These are phyloP conservation scores for Zygoascus sp. DNA, from an alignment of 1,139 yeast genomes.

Conservation along the genomic window DNA sequence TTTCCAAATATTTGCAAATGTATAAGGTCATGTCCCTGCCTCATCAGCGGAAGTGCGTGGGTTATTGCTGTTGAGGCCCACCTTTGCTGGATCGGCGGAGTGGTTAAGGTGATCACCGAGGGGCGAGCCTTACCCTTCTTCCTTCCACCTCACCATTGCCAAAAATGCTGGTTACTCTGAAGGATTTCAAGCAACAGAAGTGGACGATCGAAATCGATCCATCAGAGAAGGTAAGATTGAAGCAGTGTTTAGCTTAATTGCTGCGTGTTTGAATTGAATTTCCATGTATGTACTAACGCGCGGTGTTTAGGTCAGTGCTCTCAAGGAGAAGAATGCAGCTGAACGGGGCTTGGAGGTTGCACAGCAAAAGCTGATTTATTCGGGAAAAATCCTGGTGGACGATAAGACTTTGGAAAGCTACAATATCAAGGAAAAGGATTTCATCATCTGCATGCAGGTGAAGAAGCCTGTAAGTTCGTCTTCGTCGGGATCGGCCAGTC, in stretches of 20 bases:
- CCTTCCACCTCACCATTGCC: not conserved
- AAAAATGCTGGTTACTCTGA: slow-evolving; percentile 75
- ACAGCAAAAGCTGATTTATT: slow-evolving; percentile 84
- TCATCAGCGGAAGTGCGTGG: too few relatives aligned
- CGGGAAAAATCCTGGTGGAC: slow-evolving; percentile 87
- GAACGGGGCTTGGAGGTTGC: slow-evolving; percentile 64
- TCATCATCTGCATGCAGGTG: slow-evolving; percentile 86
- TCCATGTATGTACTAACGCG: slow-evolving; percentile 1
- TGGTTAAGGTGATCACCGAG: too few relatives aligned
- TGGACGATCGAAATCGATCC: slow-evolving; percentile 74
- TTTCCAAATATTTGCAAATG: not conserved
- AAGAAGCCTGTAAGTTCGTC: slow-evolving; percentile 27
- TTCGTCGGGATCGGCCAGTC: slow-evolving; percentile 26
- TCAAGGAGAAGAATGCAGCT: slow-evolving; percentile 69
- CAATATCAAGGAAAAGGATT: slow-evolving; percentile 79
- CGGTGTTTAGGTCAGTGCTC: slow-evolving; percentile 51
- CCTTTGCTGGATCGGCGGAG: too few relatives aligned
- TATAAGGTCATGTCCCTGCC: not conserved
- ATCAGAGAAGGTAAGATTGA: slow-evolving; percentile 54
- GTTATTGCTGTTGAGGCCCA: too few relatives aligned
- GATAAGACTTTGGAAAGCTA: slow-evolving; percentile 67
- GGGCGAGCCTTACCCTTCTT: slow-evolving; percentile 4
- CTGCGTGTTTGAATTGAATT: too few relatives aligned
- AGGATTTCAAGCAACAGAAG: slow-evolving; percentile 89
- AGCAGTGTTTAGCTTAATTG: not conserved